phyloP scores from a whole-genome alignment of 768 basidiomycete species.

The Trametes villosa region DNA sequence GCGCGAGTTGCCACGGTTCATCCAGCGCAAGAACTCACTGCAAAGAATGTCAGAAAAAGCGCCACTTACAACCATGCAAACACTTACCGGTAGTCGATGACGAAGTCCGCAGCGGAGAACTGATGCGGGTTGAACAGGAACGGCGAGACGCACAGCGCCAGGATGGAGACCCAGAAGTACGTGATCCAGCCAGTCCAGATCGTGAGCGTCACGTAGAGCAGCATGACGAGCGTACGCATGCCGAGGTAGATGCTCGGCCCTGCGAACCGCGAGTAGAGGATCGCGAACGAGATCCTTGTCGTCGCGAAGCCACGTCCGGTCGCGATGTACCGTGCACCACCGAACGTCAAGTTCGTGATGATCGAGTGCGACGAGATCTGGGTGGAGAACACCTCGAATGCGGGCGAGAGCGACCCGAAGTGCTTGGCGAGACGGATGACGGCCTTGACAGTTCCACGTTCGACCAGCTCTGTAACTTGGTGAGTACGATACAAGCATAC shows the following conservation, averaged over 20 bases:
- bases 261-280: constrained; percentile 96
- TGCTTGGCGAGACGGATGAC: constrained; percentile 92
- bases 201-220: constrained; percentile 92
- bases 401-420: constrained; percentile 90
- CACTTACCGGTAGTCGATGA: constrained; percentile 89
- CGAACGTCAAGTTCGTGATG: constrained; percentile 94
- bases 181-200: constrained; percentile 92
- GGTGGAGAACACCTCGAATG: constrained; percentile 98
- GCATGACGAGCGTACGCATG: constrained; percentile 88
- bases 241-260: constrained; percentile 98
- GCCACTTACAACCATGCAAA: not conserved
- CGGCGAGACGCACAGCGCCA: constrained; percentile 90
- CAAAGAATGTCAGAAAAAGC: constrained; percentile 23
- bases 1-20: constrained; percentile 97
- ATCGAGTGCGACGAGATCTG: constrained; percentile 99
- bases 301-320: constrained; percentile 99
- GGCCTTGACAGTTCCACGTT: constrained; percentile 92
- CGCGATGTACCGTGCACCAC: constrained; percentile 97
- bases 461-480: constrained; percentile 76
- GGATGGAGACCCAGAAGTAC: constrained; percentile 97
- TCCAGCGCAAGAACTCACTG: constrained; percentile 98
- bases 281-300: constrained; percentile 91
- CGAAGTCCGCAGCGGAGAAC: constrained; percentile 95
- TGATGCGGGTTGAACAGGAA: constrained; percentile 99
- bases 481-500: constrained; percentile 17